Percentiles rank a stretch among this genome's conserved stretches.
These are phyloP conservation scores for Cordyceps militaris DNA, from an alignment of 2,329 filamentous ascomycete genomes.

Conservation along the genomic window DNA sequence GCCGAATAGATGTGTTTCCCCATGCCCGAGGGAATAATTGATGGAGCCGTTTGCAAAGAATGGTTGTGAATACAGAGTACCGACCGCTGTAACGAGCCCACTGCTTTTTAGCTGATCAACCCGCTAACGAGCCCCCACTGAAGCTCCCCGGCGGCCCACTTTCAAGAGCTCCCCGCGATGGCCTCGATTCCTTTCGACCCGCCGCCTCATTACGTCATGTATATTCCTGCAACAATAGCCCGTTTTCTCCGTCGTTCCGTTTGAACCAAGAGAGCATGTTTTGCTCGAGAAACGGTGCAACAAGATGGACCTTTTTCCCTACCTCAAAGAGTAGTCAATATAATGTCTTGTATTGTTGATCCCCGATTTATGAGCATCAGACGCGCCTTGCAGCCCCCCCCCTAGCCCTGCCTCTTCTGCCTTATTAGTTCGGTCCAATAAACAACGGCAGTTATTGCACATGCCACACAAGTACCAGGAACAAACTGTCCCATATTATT, in stretches of 20 bases:
- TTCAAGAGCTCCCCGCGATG: constrained; percentile 1
- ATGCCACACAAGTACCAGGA: neutral
- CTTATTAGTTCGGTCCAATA: neutral
- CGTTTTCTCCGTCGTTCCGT: neutral
- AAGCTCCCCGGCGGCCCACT: neutral
- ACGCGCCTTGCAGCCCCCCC: neutral
- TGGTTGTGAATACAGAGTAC: neutral
- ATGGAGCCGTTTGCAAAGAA: neutral
- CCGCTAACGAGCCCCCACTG: neutral
- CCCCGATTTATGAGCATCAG: too few relatives aligned
- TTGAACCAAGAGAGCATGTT: too few relatives aligned
- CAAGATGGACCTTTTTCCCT: too few relatives aligned
- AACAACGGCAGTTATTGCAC: neutral
- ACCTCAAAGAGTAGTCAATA: too few relatives aligned
- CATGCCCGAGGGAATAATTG: too few relatives aligned
- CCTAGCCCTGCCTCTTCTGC: neutral
- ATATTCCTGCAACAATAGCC: neutral
- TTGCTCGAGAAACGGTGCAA: too few relatives aligned
- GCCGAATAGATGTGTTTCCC: too few relatives aligned
- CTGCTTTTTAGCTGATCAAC: neutral
- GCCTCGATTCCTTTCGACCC: neutral
- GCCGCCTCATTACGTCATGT: constrained; percentile 6
- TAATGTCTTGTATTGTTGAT: too few relatives aligned
- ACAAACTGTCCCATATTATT: neutral
- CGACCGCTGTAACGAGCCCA: too few relatives aligned